Evolutionary conservation across 208 protist species (phyloP).

Genomic region (Phytomonas serpens): DNA sequence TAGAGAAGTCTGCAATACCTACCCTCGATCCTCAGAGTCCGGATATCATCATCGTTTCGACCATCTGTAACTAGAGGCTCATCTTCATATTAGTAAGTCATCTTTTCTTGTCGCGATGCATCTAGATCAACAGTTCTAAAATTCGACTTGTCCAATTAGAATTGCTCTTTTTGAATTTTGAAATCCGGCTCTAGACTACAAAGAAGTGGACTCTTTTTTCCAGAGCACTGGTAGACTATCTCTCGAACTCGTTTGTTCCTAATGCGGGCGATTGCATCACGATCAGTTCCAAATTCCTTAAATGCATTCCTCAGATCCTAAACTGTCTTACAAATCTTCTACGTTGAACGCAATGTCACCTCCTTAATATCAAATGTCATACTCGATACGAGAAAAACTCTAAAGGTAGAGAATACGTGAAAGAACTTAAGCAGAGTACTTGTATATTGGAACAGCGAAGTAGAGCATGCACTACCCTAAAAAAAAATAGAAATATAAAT

Average conservation of each 20-base stretch:
- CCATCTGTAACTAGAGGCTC: background rate
- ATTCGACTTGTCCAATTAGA: conserved; percentile 20
- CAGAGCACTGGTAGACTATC: conserved; percentile 39
- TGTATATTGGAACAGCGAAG: background rate
- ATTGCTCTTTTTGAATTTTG: conserved; percentile 28
- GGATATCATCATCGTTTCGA: background rate
- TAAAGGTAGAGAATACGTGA: background rate
- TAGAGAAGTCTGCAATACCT: background rate
- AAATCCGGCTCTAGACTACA: conserved; percentile 18
- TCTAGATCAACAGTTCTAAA: conserved; percentile 45
- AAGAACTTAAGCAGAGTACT: background rate
- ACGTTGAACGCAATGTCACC: conserved; percentile 31
- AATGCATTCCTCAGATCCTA: conserved; percentile 38
- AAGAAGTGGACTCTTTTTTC: conserved; percentile 19
- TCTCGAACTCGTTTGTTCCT: conserved; percentile 35
- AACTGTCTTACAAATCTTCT: conserved; percentile 44
- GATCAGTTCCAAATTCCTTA: conserved; percentile 40
- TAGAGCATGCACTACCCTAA: background rate
- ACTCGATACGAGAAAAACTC: background rate
- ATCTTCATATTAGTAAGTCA: conserved; percentile 22
- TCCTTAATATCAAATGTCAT: conserved; percentile 64
- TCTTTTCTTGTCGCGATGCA: conserved; percentile 38
- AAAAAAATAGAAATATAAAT: background rate
- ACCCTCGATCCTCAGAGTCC: background rate
- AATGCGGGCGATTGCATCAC: conserved; percentile 51